Percentiles rank a stretch among this genome's conserved stretches.
phyloP scores from a whole-genome alignment of 2,329 filamentous ascomycete species.

The Parastagonospora nodorum region DNA sequence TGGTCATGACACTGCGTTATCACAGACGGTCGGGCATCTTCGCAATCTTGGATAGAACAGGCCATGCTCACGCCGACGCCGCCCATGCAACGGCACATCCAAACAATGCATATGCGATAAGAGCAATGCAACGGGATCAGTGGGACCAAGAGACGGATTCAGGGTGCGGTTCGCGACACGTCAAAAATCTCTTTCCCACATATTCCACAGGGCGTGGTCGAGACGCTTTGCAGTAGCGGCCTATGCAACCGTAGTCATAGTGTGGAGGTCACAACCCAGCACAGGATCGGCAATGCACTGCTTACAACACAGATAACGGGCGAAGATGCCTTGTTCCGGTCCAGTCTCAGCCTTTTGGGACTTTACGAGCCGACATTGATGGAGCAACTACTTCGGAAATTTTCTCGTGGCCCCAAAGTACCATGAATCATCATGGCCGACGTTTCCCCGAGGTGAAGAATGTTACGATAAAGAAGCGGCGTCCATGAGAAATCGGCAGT shows the following conservation, averaged over 20 bases:
- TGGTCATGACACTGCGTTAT: slow-evolving; percentile 25
- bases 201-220: slow-evolving; percentile 3
- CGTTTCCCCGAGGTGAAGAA: too few species aligned
- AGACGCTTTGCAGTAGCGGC: slow-evolving; percentile 27
- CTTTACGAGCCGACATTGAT: too few species aligned
- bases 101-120: slow-evolving; percentile 22
- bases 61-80: slow-evolving; percentile 10
- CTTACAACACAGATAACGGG: slow-evolving; percentile 5
- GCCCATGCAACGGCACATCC: slow-evolving; percentile 1
- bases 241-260: slow-evolving; percentile 12
- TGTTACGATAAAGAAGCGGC: not conserved
- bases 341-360: too few species aligned
- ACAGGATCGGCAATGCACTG: slow-evolving; percentile 11
- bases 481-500: not conserved
- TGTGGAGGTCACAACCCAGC: slow-evolving; percentile 22
- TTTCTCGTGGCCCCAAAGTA: too few species aligned
- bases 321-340: too few species aligned
- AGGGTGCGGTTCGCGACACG: slow-evolving; percentile 11
- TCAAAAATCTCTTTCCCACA: slow-evolving; percentile 7
- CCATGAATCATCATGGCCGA: too few species aligned
- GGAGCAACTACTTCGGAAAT: too few species aligned
- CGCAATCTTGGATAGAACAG: not conserved
- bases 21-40: slow-evolving; percentile 3
- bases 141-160: slow-evolving; percentile 2
- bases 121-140: slow-evolving; percentile 4